These are phyloP conservation scores for Clausena lansium DNA, from an alignment of 345 rosid genomes.

Conservation along the genomic window DNA sequence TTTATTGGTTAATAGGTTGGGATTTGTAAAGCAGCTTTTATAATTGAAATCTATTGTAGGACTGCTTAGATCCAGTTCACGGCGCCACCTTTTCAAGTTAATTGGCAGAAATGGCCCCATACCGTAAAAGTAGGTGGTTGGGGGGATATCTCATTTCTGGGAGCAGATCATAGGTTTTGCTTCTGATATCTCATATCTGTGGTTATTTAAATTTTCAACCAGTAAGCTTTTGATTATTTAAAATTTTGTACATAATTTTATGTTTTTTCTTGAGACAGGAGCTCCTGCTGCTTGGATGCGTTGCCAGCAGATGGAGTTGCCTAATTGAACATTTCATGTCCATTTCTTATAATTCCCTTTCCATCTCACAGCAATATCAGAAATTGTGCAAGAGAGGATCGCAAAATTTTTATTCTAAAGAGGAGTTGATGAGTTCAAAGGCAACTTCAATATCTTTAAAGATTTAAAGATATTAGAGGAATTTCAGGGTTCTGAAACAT, in stretches of 20 bases:
- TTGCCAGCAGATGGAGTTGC: conserved; percentile 52
- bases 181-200: background rate
- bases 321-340: conserved; percentile 58
- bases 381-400: conserved; percentile 50
- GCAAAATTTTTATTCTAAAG: conserved; percentile 31
- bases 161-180: background rate
- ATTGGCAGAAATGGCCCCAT: background rate
- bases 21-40: background rate
- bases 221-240: background rate
- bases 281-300: conserved; percentile 69
- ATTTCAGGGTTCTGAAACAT: background rate
- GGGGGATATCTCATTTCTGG: background rate
- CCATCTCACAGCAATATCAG: conserved; percentile 53
- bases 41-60: background rate
- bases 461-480: background rate
- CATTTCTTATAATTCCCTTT: conserved; percentile 44
- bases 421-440: conserved; percentile 39
- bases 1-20: background rate
- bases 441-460: conserved; percentile 23
- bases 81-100: background rate
- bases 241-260: background rate
- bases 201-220: background rate
- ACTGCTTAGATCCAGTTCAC: background rate
- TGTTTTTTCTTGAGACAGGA: conserved; percentile 48
- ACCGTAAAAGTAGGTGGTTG: background rate